Evolutionary conservation across 1,139 yeast species (phyloP).

Genomic region (Sugiyamaella novakii): DNA sequence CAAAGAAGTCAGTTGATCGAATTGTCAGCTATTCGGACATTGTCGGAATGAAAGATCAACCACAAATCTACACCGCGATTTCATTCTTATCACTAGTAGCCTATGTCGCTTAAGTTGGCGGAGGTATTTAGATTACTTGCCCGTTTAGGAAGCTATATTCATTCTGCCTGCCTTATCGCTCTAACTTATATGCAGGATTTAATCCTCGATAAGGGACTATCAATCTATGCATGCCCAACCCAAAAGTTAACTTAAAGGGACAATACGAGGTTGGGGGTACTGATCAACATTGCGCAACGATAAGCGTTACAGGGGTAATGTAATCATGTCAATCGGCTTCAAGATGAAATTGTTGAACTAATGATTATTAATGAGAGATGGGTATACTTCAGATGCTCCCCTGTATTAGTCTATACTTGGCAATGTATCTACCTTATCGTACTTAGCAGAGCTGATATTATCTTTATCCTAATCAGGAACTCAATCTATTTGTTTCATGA

Average conservation of each 20-base stretch:
- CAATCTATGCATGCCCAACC: constrained; percentile 4
- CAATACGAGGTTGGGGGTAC: neutral
- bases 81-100: no score
- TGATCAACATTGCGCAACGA: neutral
- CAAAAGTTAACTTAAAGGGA: neutral
- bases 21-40: neutral
- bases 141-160: constrained; percentile 3
- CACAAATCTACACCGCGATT: no score
- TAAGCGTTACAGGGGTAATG: no score
- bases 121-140: constrained; percentile 4
- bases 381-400: no score
- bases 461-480: no score
- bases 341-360: no score
- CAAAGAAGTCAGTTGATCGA: neutral
- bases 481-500: no score
- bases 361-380: no score
- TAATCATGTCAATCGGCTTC: no score
- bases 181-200: neutral
- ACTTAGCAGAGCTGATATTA: no score
- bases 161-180: constrained; percentile 11
- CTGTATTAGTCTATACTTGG: no score
- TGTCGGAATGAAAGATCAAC: neutral
- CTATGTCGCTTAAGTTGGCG: neutral
- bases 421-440: no score
- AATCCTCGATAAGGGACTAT: constrained; percentile 14